These are phyloP conservation scores for Parathielavia appendiculata DNA, from an alignment of 495 filamentous ascomycete species.

Conservation along the genomic window DNA sequence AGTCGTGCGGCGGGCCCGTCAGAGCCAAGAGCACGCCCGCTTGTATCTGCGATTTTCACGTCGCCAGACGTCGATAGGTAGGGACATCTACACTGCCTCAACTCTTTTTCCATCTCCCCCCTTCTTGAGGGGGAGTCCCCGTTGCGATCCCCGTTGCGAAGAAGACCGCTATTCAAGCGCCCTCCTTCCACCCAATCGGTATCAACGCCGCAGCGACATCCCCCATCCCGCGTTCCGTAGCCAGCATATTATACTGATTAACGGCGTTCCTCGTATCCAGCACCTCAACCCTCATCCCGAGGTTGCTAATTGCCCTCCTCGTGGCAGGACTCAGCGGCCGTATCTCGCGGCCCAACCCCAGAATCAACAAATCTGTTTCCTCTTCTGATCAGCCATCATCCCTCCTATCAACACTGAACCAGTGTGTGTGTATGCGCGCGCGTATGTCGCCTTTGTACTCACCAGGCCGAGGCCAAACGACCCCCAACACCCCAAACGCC, in stretches of 20 bases:
- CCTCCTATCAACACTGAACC: no score
- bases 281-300: constrained; percentile 84
- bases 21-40: no score
- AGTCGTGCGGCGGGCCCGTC: no score
- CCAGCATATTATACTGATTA: constrained; percentile 81
- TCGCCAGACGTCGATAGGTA: no score
- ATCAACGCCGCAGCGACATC: constrained; percentile 86
- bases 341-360: constrained; percentile 75
- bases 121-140: neutral
- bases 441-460: no score
- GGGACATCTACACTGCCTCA: no score
- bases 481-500: constrained; percentile 68
- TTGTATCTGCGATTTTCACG: no score
- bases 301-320: constrained; percentile 60
- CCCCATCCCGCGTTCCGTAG: constrained; percentile 72
- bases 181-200: constrained; percentile 75
- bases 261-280: constrained; percentile 92
- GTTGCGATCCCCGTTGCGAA: neutral
- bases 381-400: neutral
- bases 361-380: constrained; percentile 83
- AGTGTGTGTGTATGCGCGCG: no score
- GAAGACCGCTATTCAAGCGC: constrained; percentile 19
- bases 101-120: neutral
- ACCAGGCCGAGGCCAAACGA: constrained; percentile 92
- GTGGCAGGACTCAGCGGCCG: constrained; percentile 71